Evolutionary conservation across 345 rosid genomes (phyloP).

Genomic region (Cardamine occulta): DNA sequence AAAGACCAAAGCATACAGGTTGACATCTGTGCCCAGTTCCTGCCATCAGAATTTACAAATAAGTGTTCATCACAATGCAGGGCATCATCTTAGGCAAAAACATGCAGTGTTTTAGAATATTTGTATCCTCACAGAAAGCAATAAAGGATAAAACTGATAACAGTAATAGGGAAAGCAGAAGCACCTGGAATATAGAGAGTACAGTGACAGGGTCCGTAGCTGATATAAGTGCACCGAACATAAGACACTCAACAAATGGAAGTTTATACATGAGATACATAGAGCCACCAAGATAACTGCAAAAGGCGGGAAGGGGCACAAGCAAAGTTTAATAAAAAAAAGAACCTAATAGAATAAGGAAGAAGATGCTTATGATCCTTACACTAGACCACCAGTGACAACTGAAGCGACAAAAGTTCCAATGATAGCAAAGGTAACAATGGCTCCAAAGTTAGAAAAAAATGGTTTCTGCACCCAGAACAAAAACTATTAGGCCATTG

Average conservation of each 20-base stretch:
- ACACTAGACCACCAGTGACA: slow-evolving; percentile 88
- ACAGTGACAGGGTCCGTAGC: slow-evolving; percentile 99
- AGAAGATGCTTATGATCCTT: slow-evolving; percentile 42
- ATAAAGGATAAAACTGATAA: slow-evolving; percentile 10
- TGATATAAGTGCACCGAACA: slow-evolving; percentile 97
- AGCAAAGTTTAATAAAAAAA: slow-evolving; percentile 12
- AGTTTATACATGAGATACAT: slow-evolving; percentile 79
- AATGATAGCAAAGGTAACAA: slow-evolving; percentile 83
- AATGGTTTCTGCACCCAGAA: slow-evolving; percentile 73
- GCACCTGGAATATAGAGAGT: slow-evolving; percentile 93
- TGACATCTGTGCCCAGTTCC: slow-evolving; percentile 91
- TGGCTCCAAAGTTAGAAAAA: slow-evolving; percentile 94
- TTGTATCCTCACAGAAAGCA: not conserved
- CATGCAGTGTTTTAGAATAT: not conserved
- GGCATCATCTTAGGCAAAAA: slow-evolving; percentile 3
- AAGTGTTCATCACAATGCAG: slow-evolving; percentile 13
- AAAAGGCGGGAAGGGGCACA: slow-evolving; percentile 25
- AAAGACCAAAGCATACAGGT: slow-evolving; percentile 92
- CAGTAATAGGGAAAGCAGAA: slow-evolving; percentile 24
- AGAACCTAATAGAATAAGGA: not conserved
- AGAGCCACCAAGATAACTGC: slow-evolving; percentile 86
- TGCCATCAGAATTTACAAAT: slow-evolving; percentile 35
- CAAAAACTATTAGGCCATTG: not conserved
- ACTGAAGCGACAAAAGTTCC: slow-evolving; percentile 82
- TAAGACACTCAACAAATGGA: slow-evolving; percentile 89